These are phyloP conservation scores for Exobasidium rhododendri DNA, from an alignment of 1,284 basidiomycete genomes.

Conservation along the genomic window DNA sequence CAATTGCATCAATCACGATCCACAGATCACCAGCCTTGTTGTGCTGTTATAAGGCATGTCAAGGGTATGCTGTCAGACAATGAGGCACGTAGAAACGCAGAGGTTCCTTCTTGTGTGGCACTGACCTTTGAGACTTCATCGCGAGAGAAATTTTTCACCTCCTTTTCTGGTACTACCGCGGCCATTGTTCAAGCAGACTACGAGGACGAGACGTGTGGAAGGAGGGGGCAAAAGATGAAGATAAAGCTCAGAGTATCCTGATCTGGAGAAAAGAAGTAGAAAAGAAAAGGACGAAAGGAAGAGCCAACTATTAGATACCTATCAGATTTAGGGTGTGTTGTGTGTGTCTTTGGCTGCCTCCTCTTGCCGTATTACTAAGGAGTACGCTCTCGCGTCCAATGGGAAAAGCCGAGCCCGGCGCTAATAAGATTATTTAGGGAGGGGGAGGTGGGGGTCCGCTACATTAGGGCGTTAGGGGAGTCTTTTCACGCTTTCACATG, in stretches of 20 bases:
- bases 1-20: constrained; percentile 49
- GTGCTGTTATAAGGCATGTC: constrained; percentile 22
- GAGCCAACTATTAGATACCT: neutral
- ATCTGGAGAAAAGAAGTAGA: neutral
- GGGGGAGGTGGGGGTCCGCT: too few relatives aligned
- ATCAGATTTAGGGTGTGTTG: too few relatives aligned
- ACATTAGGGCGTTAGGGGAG: too few relatives aligned
- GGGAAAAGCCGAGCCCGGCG: neutral
- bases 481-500: too few relatives aligned
- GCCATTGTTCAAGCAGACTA: neutral
- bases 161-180: neutral
- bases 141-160: constrained; percentile 14
- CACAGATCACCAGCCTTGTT: constrained; percentile 40
- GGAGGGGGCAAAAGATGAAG: neutral
- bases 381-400: neutral
- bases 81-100: too few relatives aligned
- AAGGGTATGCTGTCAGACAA: too few relatives aligned
- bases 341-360: too few relatives aligned
- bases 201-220: neutral
- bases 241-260: neutral
- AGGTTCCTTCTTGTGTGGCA: too few relatives aligned
- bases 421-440: too few relatives aligned
- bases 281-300: neutral
- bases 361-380: too few relatives aligned
- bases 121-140: constrained; percentile 13